Percentiles rank a stretch among this genome's conserved stretches.
phyloP scores from a whole-genome alignment of 768 basidiomycete genomes.

The Lentinula sp. region DNA sequence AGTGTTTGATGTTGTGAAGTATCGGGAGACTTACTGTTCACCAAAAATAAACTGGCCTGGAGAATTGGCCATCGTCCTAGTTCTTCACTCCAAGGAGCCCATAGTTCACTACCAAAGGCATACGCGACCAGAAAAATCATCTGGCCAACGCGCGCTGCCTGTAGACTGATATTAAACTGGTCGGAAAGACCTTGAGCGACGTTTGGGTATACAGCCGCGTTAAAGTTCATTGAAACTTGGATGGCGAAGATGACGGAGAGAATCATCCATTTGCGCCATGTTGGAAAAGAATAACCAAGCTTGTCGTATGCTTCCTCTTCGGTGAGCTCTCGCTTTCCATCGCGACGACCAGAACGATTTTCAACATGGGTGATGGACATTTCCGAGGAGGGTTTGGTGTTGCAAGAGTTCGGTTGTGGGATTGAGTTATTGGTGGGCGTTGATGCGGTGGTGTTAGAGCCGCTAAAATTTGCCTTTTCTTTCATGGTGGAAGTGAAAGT shows the following conservation, averaged over 20 bases:
- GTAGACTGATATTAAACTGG: constrained; percentile 4
- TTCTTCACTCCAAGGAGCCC: constrained; percentile 11
- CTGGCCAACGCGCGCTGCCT: constrained; percentile 5
- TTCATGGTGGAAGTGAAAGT: no score
- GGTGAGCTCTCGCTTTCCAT: neutral
- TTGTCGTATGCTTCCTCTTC: neutral
- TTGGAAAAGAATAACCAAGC: constrained; percentile 7
- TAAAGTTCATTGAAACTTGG: constrained; percentile 10
- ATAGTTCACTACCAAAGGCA: constrained; percentile 9
- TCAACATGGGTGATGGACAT: neutral
- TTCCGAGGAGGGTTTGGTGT: neutral
- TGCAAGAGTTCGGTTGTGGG: neutral
- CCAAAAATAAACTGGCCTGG: constrained; percentile 7
- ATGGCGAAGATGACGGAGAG: constrained; percentile 7
- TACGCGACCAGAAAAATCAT: constrained; percentile 9
- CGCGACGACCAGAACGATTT: neutral
- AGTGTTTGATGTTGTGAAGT: neutral
- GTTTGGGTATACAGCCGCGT: constrained; percentile 9
- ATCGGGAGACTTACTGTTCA: constrained; percentile 2
- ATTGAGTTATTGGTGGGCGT: neutral
- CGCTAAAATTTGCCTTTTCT: neutral
- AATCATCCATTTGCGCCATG: constrained; percentile 8
- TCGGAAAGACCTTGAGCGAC: constrained; percentile 1
- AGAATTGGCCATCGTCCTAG: constrained; percentile 9
- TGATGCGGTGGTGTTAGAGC: neutral